A percentile compares a stretch with the other conserved stretches of the same genome.
Conservation (phyloP, 441 rosid species). For the Omphalea diandra region DNA sequence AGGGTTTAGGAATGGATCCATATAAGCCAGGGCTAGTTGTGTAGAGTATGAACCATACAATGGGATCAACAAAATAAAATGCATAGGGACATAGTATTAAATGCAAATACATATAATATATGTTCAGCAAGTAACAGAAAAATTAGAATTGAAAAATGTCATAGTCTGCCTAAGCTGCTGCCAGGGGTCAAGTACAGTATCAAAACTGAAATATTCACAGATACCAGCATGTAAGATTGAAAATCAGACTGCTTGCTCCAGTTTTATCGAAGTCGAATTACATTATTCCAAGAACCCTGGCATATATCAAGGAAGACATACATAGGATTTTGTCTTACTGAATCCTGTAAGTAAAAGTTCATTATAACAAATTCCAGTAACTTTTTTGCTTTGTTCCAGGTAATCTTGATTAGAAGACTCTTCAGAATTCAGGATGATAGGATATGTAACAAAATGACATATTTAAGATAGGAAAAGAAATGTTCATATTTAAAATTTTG, state of each 20-base stretch:
- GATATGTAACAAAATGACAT: neutral
- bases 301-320: neutral
- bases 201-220: neutral
- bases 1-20: neutral
- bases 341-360: neutral
- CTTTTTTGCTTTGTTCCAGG: neutral
- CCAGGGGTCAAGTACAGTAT: neutral
- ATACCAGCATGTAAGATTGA: neutral
- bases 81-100: neutral
- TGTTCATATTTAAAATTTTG: neutral
- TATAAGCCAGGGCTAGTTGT: neutral
- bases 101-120: neutral
- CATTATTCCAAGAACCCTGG: neutral
- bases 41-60: neutral
- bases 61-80: neutral
- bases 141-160: neutral
- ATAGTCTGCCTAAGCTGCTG: neutral
- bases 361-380: conserved; percentile 1
- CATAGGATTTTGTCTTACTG: neutral
- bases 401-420: neutral
- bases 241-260: neutral
- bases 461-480: neutral
- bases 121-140: neutral
- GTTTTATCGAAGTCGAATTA: neutral
- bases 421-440: conserved; percentile 6